Percentiles rank a stretch among this genome's conserved stretches.
Evolutionary conservation across 441 rosid genomes (phyloP).

Genomic region (Croton setiger): DNA sequence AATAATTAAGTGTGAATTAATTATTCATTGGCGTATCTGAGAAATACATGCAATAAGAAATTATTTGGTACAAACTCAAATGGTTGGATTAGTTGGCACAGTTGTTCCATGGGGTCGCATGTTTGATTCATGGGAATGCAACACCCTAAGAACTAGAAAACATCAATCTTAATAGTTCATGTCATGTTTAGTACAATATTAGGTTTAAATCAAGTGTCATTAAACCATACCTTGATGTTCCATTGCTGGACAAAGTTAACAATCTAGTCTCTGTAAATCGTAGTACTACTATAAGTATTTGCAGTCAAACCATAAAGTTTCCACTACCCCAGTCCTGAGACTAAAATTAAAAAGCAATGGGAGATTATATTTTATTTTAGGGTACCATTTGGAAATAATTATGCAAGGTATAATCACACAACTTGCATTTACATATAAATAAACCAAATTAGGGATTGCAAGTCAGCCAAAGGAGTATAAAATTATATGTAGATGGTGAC

Average conservation of each 20-base stretch:
- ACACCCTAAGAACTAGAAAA: too few relatives aligned
- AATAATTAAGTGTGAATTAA: too few relatives aligned
- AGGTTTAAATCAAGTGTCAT: too few relatives aligned
- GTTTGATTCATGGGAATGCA: too few relatives aligned
- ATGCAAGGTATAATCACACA: not conserved
- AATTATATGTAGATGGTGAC: slow-evolving; percentile 24
- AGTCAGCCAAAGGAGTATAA: slow-evolving; percentile 5
- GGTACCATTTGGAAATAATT: slow-evolving; percentile 6
- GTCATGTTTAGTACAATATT: too few relatives aligned
- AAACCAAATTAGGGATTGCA: slow-evolving; percentile 5
- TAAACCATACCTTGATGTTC: not conserved
- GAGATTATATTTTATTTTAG: too few relatives aligned
- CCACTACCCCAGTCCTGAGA: not conserved
- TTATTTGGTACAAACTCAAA: too few relatives aligned
- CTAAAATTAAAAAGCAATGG: not conserved
- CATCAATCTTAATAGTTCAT: too few relatives aligned
- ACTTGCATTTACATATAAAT: not conserved
- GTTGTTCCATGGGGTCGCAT: too few relatives aligned
- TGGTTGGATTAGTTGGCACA: too few relatives aligned
- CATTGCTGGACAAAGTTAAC: not conserved
- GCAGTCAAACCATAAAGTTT: slow-evolving; percentile 5
- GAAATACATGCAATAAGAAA: too few relatives aligned
- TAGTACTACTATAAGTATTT: not conserved
- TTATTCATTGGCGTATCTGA: too few relatives aligned
- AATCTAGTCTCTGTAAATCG: not conserved